Conservation (phyloP, 2,329 filamentous ascomycete genomes). For the Colletotrichum sp. region DNA sequence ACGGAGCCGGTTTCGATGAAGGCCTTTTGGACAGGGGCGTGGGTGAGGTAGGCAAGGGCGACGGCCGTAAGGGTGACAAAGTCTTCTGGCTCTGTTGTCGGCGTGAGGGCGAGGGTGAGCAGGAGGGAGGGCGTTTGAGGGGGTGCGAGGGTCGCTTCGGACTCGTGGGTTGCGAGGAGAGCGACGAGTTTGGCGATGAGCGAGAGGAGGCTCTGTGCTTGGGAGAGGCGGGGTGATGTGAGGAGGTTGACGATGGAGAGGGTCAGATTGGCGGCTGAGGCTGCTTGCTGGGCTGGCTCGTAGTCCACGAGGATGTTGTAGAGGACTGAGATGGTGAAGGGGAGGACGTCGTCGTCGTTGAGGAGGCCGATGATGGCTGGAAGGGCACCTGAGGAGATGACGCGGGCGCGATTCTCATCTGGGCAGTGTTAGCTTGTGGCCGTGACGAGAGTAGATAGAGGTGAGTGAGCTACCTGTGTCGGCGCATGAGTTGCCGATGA, state of each 20-base stretch:
- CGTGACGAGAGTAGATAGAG: neutral
- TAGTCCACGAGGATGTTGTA: constrained; percentile 70
- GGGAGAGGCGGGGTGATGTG: constrained; percentile 45
- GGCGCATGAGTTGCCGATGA: constrained; percentile 67
- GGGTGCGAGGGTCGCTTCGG: constrained; percentile 47
- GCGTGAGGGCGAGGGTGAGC: constrained; percentile 50
- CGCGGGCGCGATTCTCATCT: constrained; percentile 64
- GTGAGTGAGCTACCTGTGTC: constrained; percentile 51
- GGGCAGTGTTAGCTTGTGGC: neutral
- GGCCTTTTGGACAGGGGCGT: constrained; percentile 53
- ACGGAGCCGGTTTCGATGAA: constrained; percentile 47
- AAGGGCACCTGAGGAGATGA: constrained; percentile 55
- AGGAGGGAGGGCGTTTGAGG: constrained; percentile 53
- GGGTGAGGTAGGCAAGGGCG: constrained; percentile 60
- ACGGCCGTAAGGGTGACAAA: constrained; percentile 57
- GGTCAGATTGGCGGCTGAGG: constrained; percentile 55
- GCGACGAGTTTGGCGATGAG: constrained; percentile 63
- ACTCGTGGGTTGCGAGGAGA: constrained; percentile 57
- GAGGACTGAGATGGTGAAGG: constrained; percentile 62
- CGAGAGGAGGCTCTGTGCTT: constrained; percentile 48
- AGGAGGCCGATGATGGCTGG: constrained; percentile 53
- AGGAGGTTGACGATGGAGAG: constrained; percentile 54
- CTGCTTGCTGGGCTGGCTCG: constrained; percentile 62
- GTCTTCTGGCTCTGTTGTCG: constrained; percentile 55
- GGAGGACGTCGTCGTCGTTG: constrained; percentile 49